Conservation (phyloP, 164 flowering plant genomes). For the Berberis vulgaris region DNA sequence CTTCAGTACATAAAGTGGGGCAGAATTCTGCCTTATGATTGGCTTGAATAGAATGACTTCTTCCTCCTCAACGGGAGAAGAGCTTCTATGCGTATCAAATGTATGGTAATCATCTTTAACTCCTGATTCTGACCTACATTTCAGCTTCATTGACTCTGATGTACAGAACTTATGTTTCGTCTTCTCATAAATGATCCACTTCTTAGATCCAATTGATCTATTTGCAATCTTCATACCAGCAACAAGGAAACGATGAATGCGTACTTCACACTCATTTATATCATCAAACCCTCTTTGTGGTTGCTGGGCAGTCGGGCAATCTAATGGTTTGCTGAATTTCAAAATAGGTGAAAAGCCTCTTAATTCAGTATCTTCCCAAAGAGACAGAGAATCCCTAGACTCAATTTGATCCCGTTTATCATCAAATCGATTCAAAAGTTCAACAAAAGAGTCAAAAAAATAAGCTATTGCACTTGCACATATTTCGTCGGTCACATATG, state of each 20-base stretch:
- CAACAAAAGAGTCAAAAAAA: conserved; percentile 39
- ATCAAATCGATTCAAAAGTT: conserved; percentile 38
- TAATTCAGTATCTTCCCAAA: conserved; percentile 87
- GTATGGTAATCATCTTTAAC: background rate
- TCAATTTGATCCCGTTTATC: conserved; percentile 7
- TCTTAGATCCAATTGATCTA: conserved; percentile 20
- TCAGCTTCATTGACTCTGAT: conserved; percentile 11
- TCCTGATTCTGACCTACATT: conserved; percentile 14
- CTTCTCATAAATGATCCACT: conserved; percentile 35
- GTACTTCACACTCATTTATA: conserved; percentile 19
- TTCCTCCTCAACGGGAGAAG: conserved; percentile 50
- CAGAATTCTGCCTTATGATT: conserved; percentile 52
- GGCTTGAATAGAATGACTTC: conserved; percentile 92
- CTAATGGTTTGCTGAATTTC: conserved; percentile 21
- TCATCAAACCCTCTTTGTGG: conserved; percentile 14
- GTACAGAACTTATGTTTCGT: conserved; percentile 15
- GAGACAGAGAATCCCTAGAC: conserved; percentile 24
- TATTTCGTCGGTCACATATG: conserved; percentile 27
- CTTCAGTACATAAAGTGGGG: conserved; percentile 25
- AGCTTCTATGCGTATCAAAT: conserved; percentile 7
- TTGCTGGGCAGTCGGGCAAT: conserved; percentile 29
- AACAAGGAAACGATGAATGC: conserved; percentile 38
- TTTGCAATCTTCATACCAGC: conserved; percentile 45
- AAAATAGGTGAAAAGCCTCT: conserved; percentile 53
- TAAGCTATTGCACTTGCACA: conserved; percentile 32